Percentiles rank a stretch among this genome's conserved stretches.
These are phyloP conservation scores for Hyaloperonospora brassicae DNA, from an alignment of 352 stramenopile genomes.

Conservation along the genomic window DNA sequence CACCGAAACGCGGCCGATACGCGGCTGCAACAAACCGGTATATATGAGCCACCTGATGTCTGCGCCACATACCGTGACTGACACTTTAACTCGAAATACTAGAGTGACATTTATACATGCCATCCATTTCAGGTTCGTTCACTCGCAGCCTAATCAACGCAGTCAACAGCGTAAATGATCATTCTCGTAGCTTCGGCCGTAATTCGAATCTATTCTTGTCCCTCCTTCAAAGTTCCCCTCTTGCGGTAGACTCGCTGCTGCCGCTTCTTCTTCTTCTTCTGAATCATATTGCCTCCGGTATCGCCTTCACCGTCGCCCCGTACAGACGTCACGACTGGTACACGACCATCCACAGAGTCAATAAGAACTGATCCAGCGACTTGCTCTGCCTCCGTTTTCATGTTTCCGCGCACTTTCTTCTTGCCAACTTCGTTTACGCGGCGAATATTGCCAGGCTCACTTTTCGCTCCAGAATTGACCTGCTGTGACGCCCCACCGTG, in stretches of 20 bases:
- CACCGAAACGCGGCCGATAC: too few relatives aligned
- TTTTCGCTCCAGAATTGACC: not conserved
- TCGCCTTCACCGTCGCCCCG: constrained; percentile 5
- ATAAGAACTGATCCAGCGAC: constrained; percentile 4
- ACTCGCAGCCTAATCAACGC: too few relatives aligned
- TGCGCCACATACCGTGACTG: too few relatives aligned
- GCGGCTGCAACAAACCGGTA: too few relatives aligned
- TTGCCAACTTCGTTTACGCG: constrained; percentile 8
- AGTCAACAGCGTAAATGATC: too few relatives aligned
- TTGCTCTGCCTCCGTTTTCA: constrained; percentile 7
- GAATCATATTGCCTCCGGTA: constrained; percentile 11
- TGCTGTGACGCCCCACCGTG: constrained; percentile 2
- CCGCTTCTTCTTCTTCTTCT: constrained; percentile 29
- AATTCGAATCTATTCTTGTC: too few relatives aligned
- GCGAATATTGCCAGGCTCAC: constrained; percentile 6
- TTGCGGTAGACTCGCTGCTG: constrained; percentile 16
- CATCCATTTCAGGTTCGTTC: too few relatives aligned
- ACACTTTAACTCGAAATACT: too few relatives aligned
- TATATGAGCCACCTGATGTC: too few relatives aligned
- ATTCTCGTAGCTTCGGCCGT: too few relatives aligned
- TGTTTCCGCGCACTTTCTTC: constrained; percentile 7
- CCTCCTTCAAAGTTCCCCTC: constrained; percentile 8
- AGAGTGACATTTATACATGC: too few relatives aligned
- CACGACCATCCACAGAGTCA: constrained; percentile 6
- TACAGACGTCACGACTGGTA: constrained; percentile 3